Conservation (phyloP, 2,329 filamentous ascomycete genomes). For the Pyrenophora seminiperda region DNA sequence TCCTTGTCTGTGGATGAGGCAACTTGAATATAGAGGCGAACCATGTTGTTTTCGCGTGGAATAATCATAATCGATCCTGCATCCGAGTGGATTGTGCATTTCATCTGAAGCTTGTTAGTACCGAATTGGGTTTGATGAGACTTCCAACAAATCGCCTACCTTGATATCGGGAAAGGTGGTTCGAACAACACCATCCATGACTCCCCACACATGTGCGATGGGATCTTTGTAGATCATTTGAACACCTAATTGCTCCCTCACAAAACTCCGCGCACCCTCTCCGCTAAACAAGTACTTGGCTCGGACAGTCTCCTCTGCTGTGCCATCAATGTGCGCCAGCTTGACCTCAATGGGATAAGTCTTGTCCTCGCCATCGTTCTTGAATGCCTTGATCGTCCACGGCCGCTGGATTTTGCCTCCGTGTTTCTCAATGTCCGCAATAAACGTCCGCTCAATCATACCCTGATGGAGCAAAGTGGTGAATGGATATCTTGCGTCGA, state of each 20-base stretch:
- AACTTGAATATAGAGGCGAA: slow-evolving; percentile 63
- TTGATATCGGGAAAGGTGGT: slow-evolving; percentile 69
- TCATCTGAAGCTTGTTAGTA: slow-evolving; percentile 55
- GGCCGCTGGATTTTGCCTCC: slow-evolving; percentile 62
- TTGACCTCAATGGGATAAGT: slow-evolving; percentile 82
- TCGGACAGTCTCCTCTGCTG: slow-evolving; percentile 66
- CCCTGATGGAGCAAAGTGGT: slow-evolving; percentile 67
- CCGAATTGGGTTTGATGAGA: background rate
- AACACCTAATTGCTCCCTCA: slow-evolving; percentile 68
- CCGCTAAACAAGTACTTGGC: slow-evolving; percentile 68
- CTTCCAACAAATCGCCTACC: slow-evolving; percentile 38
- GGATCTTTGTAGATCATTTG: slow-evolving; percentile 67
- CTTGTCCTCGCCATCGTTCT: slow-evolving; percentile 64
- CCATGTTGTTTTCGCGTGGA: slow-evolving; percentile 60
- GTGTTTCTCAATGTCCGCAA: slow-evolving; percentile 65
- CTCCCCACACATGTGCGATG: slow-evolving; percentile 68
- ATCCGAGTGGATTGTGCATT: slow-evolving; percentile 70
- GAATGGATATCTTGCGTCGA: slow-evolving; percentile 68
- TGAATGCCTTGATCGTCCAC: slow-evolving; percentile 66
- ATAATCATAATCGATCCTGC: slow-evolving; percentile 69
- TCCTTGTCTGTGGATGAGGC: slow-evolving; percentile 66
- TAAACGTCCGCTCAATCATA: slow-evolving; percentile 66
- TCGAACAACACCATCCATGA: slow-evolving; percentile 68
- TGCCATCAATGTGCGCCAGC: slow-evolving; percentile 76
- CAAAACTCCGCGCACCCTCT: slow-evolving; percentile 65